These are phyloP conservation scores for Tetrapisispora phaffii DNA, from an alignment of 805 yeast genomes.

Conservation along the genomic window DNA sequence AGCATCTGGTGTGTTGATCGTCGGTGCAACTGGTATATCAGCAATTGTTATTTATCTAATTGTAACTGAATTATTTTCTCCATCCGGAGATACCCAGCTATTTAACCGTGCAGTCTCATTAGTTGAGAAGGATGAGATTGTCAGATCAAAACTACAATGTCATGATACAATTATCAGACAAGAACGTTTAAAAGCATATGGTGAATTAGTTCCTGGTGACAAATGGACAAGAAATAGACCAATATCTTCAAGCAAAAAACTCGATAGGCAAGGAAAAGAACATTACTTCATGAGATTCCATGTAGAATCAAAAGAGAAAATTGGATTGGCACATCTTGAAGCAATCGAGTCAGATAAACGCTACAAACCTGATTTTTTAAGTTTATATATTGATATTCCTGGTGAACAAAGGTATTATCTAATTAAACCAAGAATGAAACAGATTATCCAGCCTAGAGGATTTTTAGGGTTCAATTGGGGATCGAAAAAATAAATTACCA, in stretches of 20 bases:
- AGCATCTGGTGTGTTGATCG: constrained; percentile 48
- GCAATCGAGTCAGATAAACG: constrained; percentile 51
- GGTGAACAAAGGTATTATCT: constrained; percentile 60
- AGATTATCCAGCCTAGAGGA: constrained; percentile 40
- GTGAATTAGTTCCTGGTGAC: constrained; percentile 55
- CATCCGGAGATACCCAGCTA: constrained; percentile 85
- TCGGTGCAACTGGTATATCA: constrained; percentile 62
- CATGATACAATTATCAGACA: constrained; percentile 33
- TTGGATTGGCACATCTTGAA: constrained; percentile 70
- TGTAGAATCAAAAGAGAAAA: constrained; percentile 58
- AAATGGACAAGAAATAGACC: constrained; percentile 88
- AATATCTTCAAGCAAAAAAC: constrained; percentile 46
- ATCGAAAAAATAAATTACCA: constrained; percentile 38
- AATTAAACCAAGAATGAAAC: constrained; percentile 50
- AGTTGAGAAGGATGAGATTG: constrained; percentile 56
- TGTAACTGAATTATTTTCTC: constrained; percentile 70
- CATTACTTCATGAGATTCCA: constrained; percentile 78
- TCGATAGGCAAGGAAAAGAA: constrained; percentile 69
- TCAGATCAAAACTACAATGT: constrained; percentile 49
- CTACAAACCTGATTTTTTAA: constrained; percentile 58
- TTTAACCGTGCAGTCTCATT: constrained; percentile 78
- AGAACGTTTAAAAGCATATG: constrained; percentile 70
- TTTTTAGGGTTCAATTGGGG: constrained; percentile 86
- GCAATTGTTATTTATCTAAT: constrained; percentile 62
- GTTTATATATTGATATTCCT: constrained; percentile 67